Evolutionary conservation across 1,139 yeast genomes (phyloP).

Genomic region (Geotrichum restrictum): DNA sequence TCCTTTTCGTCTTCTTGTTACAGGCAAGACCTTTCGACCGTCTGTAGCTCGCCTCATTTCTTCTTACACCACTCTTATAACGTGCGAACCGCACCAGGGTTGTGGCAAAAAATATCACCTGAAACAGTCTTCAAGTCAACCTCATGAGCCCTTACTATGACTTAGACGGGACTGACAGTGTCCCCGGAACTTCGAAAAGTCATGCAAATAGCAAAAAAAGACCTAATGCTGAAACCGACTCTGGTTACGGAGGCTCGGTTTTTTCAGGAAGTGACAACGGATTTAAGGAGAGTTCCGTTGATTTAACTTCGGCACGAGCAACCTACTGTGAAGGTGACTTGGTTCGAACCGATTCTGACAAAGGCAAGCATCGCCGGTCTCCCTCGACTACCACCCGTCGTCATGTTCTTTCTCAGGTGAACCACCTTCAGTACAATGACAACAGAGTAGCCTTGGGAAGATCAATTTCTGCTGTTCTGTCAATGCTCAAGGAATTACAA

Average conservation of each 20-base stretch:
- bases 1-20: no score
- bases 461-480: conserved; percentile 55
- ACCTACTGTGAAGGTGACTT: conserved; percentile 20
- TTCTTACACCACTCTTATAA: no score
- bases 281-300: not conserved
- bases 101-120: conserved; percentile 1
- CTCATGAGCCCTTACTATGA: conserved; percentile 8
- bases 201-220: conserved; percentile 10
- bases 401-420: conserved; percentile 44
- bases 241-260: conserved; percentile 31
- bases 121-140: not conserved
- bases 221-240: conserved; percentile 22
- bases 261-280: conserved; percentile 17
- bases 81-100: not conserved
- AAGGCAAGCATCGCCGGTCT: conserved; percentile 26
- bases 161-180: conserved; percentile 19
- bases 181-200: conserved; percentile 24
- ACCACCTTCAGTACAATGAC: conserved; percentile 67
- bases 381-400: conserved; percentile 31
- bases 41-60: no score
- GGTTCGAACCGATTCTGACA: not conserved
- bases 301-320: conserved; percentile 14
- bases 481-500: conserved; percentile 52
- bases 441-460: conserved; percentile 60
- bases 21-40: no score